Percentiles rank a stretch among this genome's conserved stretches.
These are phyloP conservation scores for Cladosporium halotolerans DNA, from an alignment of 2,329 filamentous ascomycete genomes.

Conservation along the genomic window DNA sequence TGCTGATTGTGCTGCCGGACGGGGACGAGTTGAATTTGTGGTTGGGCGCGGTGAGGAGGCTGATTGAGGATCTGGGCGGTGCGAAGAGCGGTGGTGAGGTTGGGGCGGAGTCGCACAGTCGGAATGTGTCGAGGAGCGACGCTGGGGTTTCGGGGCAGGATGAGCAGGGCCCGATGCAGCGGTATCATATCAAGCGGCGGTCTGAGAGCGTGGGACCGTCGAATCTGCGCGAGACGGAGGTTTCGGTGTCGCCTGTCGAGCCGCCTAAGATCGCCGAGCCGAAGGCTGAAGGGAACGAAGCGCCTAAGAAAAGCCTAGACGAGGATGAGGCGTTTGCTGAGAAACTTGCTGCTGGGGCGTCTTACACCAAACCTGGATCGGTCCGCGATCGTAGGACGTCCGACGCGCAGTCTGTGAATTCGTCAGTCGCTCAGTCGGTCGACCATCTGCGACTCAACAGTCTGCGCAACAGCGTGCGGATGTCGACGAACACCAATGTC, in stretches of 20 bases:
- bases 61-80: constrained; percentile 63
- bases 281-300: background rate
- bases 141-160: background rate
- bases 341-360: constrained; percentile 5
- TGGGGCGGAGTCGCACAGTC: background rate
- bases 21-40: constrained; percentile 71
- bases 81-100: background rate
- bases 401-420: constrained; percentile 21
- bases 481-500: constrained; percentile 24
- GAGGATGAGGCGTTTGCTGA: constrained; percentile 6
- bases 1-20: constrained; percentile 66
- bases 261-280: background rate
- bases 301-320: background rate
- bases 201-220: background rate
- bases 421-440: constrained; percentile 20
- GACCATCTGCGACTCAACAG: constrained; percentile 25
- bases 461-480: constrained; percentile 25
- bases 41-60: constrained; percentile 61
- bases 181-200: constrained; percentile 1
- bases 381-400: constrained; percentile 5
- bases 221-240: background rate
- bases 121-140: background rate
- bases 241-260: background rate
- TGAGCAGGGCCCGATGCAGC: background rate
- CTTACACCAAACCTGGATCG: background rate